phyloP scores from a whole-genome alignment of 441 rosid genomes.

The Gossypium lobatum region DNA sequence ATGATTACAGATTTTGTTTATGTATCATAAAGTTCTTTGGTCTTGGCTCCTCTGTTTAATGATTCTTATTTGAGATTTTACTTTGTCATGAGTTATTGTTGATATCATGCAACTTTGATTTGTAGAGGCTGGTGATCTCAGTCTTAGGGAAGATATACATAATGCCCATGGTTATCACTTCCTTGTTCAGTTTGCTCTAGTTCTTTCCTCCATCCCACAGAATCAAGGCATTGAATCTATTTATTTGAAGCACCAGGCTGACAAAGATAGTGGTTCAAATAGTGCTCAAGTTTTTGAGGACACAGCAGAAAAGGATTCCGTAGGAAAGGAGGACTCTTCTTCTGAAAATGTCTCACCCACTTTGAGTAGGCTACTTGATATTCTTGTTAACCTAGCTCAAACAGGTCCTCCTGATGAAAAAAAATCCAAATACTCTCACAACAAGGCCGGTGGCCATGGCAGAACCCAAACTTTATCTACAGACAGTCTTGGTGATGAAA shows the following conservation, averaged over 20 bases:
- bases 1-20: slow-evolving; percentile 3
- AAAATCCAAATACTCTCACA: slow-evolving; percentile 53
- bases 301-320: slow-evolving; percentile 23
- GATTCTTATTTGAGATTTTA: slow-evolving; percentile 6
- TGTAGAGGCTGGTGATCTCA: slow-evolving; percentile 91
- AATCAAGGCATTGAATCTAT: slow-evolving; percentile 33
- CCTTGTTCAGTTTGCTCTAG: slow-evolving; percentile 95
- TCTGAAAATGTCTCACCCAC: slow-evolving; percentile 62
- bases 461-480: slow-evolving; percentile 8
- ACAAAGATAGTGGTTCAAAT: slow-evolving; percentile 30
- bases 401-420: slow-evolving; percentile 79
- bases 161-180: slow-evolving; percentile 99
- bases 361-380: slow-evolving; percentile 95
- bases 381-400: slow-evolving; percentile 90
- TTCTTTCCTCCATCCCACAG: slow-evolving; percentile 66
- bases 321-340: slow-evolving; percentile 45
- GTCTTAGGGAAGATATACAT: slow-evolving; percentile 97
- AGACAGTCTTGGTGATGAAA: slow-evolving; percentile 43
- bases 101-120: slow-evolving; percentile 36
- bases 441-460: slow-evolving; percentile 25
- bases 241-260: slow-evolving; percentile 29
- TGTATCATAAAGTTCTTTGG: slow-evolving; percentile 5
- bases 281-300: slow-evolving; percentile 31
- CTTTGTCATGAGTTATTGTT: slow-evolving; percentile 22
- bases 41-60: slow-evolving; percentile 11